Evolutionary conservation across 352 stramenopile species (phyloP), one percentile per base, ranked within the genome.

Genomic region (Peronospora tabacina): DNA sequence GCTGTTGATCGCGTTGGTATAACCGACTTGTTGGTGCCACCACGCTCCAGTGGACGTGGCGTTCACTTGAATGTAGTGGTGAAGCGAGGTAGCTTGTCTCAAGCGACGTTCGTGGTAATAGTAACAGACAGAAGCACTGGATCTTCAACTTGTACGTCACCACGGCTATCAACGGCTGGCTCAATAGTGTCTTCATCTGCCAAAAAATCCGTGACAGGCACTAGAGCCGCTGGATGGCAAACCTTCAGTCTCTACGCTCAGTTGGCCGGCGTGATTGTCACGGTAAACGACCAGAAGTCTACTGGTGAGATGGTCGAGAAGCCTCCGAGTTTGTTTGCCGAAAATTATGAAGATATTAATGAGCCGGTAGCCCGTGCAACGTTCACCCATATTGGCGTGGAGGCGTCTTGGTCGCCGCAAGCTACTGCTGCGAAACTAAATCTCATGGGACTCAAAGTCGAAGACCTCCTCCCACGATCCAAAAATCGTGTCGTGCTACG

Each of bases 51-150:
- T 20, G 48, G 50, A 15, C 57, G 57, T 29, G 56, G 53, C 8
- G 49, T 58, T 7, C 39, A 58, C 32, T 68, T 91, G 3, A 67
- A 87, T 37, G 60, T 87, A 7, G 58, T 52, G 5, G 72, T 91
- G 12, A 91, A 90, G 52, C 71, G 74, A 46, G 82, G 77, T 8
- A 84, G 63, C n/a, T 73, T 88, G 15, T 82, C 79, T 2, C 77
- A 90, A 47, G 65, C 78, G 20, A 85, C 77, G 0, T 87, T 83
- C 15, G 65, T 90, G 4, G 52, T 90, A 17, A 61, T 81, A 41
- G 81, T 92, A 48, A 75, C 41, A 9, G 73, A 87, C 29, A 47
- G 24, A 34, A 34, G 52, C 12, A 24, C 55, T 33, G 36, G 34
- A 6, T 58, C 52, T 44, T 53, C 54, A 5, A 66, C 52, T 3